Evolutionary conservation across 345 rosid species (phyloP).

Genomic region (Alliaria petiolata): DNA sequence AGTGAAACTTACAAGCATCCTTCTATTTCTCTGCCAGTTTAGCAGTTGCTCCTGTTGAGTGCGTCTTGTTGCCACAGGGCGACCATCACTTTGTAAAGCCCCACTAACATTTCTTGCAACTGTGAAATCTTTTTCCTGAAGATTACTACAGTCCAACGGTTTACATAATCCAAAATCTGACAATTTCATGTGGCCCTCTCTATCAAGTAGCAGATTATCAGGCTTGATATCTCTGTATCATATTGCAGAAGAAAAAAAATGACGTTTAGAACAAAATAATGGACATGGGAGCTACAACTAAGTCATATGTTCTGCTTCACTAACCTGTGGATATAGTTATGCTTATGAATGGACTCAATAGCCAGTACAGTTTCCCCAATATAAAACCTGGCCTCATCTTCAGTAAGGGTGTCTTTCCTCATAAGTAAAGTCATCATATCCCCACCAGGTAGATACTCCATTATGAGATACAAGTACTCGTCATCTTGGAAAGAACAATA

Average conservation of each 20-base stretch:
- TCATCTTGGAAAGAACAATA: conserved; percentile 99
- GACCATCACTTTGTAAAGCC: conserved; percentile 75
- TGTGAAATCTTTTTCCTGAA: conserved; percentile 88
- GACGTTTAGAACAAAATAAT: background rate
- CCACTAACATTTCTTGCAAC: conserved; percentile 60
- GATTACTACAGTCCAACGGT: conserved; percentile 93
- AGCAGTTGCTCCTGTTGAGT: conserved; percentile 90
- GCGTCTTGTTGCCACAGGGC: conserved; percentile 72
- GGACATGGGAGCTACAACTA: background rate
- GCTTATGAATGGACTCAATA: conserved; percentile 95
- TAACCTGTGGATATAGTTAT: conserved; percentile 95
- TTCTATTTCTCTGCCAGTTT: conserved; percentile 94
- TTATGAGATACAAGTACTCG: conserved; percentile 82
- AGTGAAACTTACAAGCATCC: conserved; percentile 79
- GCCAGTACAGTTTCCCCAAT: conserved; percentile 96
- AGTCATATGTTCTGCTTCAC: conserved; percentile 7
- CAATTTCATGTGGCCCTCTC: conserved; percentile 89
- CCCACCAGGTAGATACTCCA: conserved; percentile 99
- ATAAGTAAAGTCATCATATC: conserved; percentile 99
- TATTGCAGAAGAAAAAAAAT: background rate
- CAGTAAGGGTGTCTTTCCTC: conserved; percentile 93
- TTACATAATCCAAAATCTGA: conserved; percentile 99
- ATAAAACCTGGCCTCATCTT: conserved; percentile 95
- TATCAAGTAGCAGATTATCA: conserved; percentile 92
- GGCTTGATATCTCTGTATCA: conserved; percentile 94